phyloP scores from a whole-genome alignment of 345 rosid genomes.

The Ricinus communis region DNA sequence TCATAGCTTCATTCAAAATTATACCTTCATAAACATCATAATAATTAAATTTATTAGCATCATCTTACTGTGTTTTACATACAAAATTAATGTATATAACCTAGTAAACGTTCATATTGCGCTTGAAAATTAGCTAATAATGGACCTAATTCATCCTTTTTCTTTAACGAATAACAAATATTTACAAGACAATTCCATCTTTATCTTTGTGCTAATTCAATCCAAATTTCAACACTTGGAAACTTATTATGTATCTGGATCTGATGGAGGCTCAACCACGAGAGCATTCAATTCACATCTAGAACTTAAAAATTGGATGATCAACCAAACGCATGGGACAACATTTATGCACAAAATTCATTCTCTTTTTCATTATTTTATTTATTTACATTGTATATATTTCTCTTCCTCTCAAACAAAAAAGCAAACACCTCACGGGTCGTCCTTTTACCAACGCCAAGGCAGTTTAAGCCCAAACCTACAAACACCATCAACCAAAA shows the following conservation, averaged over 20 bases:
- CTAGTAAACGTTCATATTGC: too few relatives aligned
- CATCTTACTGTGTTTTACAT: too few relatives aligned
- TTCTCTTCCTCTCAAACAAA: conserved; percentile 20
- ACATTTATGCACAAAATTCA: not conserved
- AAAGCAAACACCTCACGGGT: conserved; percentile 17
- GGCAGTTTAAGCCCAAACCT: not conserved
- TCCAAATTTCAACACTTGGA: not conserved
- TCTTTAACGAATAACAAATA: not conserved
- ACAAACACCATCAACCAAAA: conserved; percentile 5
- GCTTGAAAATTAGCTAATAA: not conserved
- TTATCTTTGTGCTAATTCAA: not conserved
- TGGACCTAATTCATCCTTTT: not conserved
- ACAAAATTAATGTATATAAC: too few relatives aligned
- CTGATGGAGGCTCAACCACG: not conserved
- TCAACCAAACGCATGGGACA: not conserved
- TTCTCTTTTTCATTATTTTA: conserved; percentile 4
- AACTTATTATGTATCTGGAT: not conserved
- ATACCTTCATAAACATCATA: not conserved
- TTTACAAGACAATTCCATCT: not conserved
- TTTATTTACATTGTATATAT: not conserved
- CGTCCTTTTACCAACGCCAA: not conserved
- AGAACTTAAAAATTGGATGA: not conserved
- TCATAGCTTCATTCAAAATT: not conserved
- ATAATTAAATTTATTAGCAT: too few relatives aligned
- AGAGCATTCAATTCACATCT: not conserved